A percentile compares a stretch with the other conserved stretches of the same genome.
These are phyloP conservation scores for Tulasnella sp. DNA, from an alignment of 768 basidiomycete genomes.

Conservation along the genomic window DNA sequence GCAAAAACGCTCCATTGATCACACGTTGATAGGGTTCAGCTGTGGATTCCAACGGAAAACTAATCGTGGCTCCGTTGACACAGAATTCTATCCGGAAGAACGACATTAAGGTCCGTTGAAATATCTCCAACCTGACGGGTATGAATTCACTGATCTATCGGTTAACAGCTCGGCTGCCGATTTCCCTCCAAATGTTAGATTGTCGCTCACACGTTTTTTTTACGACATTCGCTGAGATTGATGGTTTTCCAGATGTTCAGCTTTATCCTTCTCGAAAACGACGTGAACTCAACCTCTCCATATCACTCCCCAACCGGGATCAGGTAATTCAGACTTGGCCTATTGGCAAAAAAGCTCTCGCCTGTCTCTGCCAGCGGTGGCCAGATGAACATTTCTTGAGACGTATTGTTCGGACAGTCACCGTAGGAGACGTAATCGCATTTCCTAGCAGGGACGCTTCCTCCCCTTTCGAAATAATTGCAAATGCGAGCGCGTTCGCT, in stretches of 20 bases:
- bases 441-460: neutral
- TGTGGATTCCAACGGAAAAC: neutral
- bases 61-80: neutral
- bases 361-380: neutral
- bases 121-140: too few relatives aligned
- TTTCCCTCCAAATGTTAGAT: too few relatives aligned
- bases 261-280: neutral
- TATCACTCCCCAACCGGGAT: neutral
- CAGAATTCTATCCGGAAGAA: neutral
- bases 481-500: neutral
- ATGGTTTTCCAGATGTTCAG: neutral
- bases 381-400: neutral
- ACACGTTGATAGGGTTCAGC: neutral
- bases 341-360: neutral
- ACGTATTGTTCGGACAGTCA: neutral
- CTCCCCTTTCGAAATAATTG: too few relatives aligned
- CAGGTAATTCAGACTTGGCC: neutral
- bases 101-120: too few relatives aligned
- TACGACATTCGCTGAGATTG: neutral
- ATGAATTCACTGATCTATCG: too few relatives aligned
- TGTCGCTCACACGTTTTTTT: neutral
- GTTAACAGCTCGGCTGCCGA: too few relatives aligned
- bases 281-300: rapidly evolving
- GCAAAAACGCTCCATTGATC: neutral
- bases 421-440: neutral